Evolutionary conservation across 1,139 yeast genomes (phyloP).

Genomic region (Suhomyces maxii): DNA sequence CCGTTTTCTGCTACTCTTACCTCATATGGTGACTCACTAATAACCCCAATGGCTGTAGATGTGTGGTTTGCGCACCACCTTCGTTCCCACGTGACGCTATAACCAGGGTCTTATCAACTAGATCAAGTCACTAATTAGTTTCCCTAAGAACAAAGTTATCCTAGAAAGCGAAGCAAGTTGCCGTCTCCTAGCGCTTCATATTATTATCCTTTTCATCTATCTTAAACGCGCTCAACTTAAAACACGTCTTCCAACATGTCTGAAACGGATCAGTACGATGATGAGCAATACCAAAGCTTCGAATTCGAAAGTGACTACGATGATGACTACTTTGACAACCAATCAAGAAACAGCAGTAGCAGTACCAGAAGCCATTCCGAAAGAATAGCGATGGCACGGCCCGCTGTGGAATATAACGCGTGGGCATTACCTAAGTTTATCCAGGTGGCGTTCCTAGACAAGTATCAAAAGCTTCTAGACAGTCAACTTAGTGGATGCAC

Average conservation of each 20-base stretch:
- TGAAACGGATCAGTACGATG: slow-evolving; percentile 3
- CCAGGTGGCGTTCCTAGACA: slow-evolving; percentile 18
- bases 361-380: slow-evolving; percentile 4
- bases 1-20: no score
- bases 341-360: slow-evolving; percentile 5
- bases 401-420: slow-evolving; percentile 13
- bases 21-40: no score
- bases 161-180: not conserved
- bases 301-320: slow-evolving; percentile 16
- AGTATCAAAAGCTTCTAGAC: slow-evolving; percentile 19
- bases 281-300: slow-evolving; percentile 10
- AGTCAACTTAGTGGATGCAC: slow-evolving; percentile 33
- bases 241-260: slow-evolving; percentile 1
- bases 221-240: no score
- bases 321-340: slow-evolving; percentile 8
- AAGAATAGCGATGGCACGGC: not conserved
- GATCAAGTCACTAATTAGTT: not conserved
- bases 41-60: no score
- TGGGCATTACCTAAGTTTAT: slow-evolving; percentile 32
- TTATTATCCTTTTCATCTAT: no score
- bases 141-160: not conserved
- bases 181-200: no score
- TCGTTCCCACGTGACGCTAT: not conserved
- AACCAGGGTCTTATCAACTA: not conserved
- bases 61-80: not conserved